These are phyloP conservation scores for Scheffersomyces illinoinensis DNA, from an alignment of 1,139 yeast genomes.

Conservation along the genomic window DNA sequence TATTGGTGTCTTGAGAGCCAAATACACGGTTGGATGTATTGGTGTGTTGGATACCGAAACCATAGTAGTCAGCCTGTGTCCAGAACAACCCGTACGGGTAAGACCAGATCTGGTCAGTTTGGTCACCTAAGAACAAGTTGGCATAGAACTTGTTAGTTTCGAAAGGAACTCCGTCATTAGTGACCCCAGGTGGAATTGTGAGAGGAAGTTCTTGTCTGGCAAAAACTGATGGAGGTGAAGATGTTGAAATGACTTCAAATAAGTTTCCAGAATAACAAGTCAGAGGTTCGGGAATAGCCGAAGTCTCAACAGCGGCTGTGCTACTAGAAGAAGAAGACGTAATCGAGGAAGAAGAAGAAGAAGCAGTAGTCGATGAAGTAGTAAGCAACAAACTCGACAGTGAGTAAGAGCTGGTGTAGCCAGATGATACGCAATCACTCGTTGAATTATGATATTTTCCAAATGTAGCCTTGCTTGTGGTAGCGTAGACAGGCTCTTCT, in stretches of 20 bases:
- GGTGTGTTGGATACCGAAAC: conserved; percentile 71
- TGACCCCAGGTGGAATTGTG: conserved; percentile 49
- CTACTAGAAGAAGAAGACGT: conserved; percentile 2
- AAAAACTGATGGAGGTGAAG: conserved; percentile 52
- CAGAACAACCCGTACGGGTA: conserved; percentile 84
- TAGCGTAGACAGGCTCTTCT: not conserved
- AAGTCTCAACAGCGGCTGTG: conserved; percentile 3
- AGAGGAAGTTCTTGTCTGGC: conserved; percentile 50
- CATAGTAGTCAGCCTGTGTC: conserved; percentile 42
- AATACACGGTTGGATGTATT: conserved; percentile 58
- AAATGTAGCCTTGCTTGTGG: not conserved
- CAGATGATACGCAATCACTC: not conserved
- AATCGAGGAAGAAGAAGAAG: not conserved
- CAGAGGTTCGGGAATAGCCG: not conserved
- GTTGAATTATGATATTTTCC: not conserved
- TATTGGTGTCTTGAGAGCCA: conserved; percentile 53
- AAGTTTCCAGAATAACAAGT: conserved; percentile 22
- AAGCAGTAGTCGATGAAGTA: not conserved
- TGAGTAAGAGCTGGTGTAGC: not conserved
- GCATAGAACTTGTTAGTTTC: conserved; percentile 86
- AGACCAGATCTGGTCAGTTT: conserved; percentile 68
- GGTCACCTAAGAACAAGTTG: conserved; percentile 68
- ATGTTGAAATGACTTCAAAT: conserved; percentile 50
- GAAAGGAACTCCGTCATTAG: conserved; percentile 49
- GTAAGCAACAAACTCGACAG: not conserved